Conservation (phyloP, 352 stramenopile species). For the Phytophthora idaei region DNA sequence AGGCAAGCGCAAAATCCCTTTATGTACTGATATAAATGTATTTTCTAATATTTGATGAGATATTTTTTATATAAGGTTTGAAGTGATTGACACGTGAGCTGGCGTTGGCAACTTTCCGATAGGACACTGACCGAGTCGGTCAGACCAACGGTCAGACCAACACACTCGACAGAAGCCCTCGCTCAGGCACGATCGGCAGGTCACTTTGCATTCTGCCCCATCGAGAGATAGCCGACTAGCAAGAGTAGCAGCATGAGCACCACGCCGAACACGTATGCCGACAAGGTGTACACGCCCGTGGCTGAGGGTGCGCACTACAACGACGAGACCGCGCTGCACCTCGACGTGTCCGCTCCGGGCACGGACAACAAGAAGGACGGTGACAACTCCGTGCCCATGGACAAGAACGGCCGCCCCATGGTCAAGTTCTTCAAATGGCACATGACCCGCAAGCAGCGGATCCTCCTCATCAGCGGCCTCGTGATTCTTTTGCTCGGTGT, state of each 20-base stretch:
- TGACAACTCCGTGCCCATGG: conserved; percentile 20
- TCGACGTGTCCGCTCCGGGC: conserved; percentile 35
- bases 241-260: conserved; percentile 21
- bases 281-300: conserved; percentile 34
- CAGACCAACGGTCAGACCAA: conserved; percentile 7
- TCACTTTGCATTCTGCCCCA: conserved; percentile 28
- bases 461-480: conserved; percentile 43
- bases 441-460: conserved; percentile 60
- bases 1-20: background rate
- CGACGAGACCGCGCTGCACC: conserved; percentile 27
- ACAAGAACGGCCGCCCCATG: conserved; percentile 28
- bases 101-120: background rate
- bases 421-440: conserved; percentile 62
- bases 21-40: background rate
- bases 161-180: background rate
- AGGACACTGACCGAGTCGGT: conserved; percentile 9
- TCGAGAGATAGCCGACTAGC: conserved; percentile 8
- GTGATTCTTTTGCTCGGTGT: conserved; percentile 49
- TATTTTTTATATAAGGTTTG: background rate
- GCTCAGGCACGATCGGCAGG: conserved; percentile 5
- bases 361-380: conserved; percentile 45
- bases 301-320: conserved; percentile 35
- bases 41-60: no score
- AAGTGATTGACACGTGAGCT: background rate
- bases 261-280: conserved; percentile 21